Base-by-base conservation (phyloP, 805 yeast genomes). In the Osmozyma mogii region DNA sequence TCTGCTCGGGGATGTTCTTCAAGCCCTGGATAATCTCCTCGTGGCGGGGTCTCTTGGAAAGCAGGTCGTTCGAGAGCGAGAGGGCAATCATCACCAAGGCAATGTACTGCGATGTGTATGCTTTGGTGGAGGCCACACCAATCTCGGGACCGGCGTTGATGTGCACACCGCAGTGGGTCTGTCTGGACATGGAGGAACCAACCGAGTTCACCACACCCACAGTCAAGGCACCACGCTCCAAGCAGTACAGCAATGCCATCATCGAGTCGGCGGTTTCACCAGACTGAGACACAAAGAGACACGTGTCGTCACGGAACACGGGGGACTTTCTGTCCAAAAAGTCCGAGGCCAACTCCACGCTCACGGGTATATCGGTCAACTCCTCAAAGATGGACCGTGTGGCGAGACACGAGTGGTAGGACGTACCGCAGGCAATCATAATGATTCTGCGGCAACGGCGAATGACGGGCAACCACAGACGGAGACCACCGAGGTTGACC, bases 391-490 rank as follows among this genome's bases (percentile, higher is more conserved):
- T 79, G 10, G 96, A 83, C 61, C 99, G 78, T 14, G 95, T 89
- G 13, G 98, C 98, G 54, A 92, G 64, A 68, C 99, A 92, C 11
- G 98, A 92, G 62, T 92, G 98, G 56, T 88, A 92, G 0, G 98
- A 92, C 5, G 99, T 92, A 65, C 99, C 99, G 65, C 99, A 92
- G 2, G 98, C 99, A 63, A 92, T 84, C 97, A 92, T 92, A 36
- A 88, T 84, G 48, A 92, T 72, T 61, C 98, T 77, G 63, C 96
- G 78, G 47, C 96, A 87, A 52, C 96, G 77, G 63, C 97, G 76
- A 40, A 92, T 84, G 26, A 92, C 83, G 17, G 92, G 77, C 40
- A 92, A 67, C 72, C 78, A 84, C 10, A 81, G 70, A 45, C 81
- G 75, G 50, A 92, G 70, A 23, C 99, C 99, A 51, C 98, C 98